Percentiles rank a stretch among this genome's conserved stretches.
Evolutionary conservation across 345 rosid genomes (phyloP).

Genomic region (Turnera subulata): DNA sequence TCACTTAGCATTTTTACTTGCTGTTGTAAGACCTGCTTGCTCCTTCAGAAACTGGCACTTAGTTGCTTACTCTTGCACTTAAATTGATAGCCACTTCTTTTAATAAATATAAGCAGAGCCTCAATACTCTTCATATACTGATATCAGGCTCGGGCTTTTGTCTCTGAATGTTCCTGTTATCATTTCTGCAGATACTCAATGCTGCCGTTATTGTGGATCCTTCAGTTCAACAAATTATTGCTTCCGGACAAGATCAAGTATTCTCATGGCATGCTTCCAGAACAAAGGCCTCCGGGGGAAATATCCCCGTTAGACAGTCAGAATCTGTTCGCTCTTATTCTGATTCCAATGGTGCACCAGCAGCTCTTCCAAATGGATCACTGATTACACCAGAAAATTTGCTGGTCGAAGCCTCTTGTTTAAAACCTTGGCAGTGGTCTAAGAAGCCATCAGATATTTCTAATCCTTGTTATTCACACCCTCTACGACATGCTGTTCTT

Average conservation of each 20-base stretch:
- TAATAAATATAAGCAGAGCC: too few relatives aligned
- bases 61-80: not conserved
- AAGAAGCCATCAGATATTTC: conserved; percentile 17
- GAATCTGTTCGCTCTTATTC: conserved; percentile 1
- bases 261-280: conserved; percentile 23
- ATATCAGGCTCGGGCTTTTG: too few relatives aligned
- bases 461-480: conserved; percentile 51
- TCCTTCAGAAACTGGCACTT: not conserved
- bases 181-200: conserved; percentile 51
- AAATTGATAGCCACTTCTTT: not conserved
- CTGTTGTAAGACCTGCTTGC: too few relatives aligned
- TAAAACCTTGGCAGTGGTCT: conserved; percentile 72
- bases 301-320: conserved; percentile 16
- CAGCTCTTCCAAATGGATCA: conserved; percentile 22
- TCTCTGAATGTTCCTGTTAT: not conserved
- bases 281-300: conserved; percentile 16
- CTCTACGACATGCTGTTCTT: conserved; percentile 70
- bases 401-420: conserved; percentile 45
- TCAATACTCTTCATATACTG: too few relatives aligned
- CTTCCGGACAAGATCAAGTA: conserved; percentile 63
- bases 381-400: conserved; percentile 19
- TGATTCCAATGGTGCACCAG: conserved; percentile 13
- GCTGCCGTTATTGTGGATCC: conserved; percentile 90
- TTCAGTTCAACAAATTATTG: conserved; percentile 42
- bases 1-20: too few relatives aligned